Conservation (phyloP, 345 rosid genomes). For the Camelina neglecta region DNA sequence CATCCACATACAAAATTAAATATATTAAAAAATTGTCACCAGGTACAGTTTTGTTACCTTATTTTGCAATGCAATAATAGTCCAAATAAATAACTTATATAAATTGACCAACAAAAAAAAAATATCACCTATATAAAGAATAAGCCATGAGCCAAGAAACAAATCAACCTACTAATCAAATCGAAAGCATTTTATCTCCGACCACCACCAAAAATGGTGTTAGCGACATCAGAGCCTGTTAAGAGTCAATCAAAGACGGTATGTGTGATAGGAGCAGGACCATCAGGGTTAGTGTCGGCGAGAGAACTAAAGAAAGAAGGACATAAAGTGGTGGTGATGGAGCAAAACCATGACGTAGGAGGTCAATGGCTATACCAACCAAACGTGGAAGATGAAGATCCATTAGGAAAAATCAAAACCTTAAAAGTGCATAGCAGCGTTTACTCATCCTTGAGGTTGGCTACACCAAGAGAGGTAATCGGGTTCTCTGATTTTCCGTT, state of each 20-base stretch:
- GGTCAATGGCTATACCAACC: conserved; percentile 89
- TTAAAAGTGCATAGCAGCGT: conserved; percentile 77
- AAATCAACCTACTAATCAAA: neutral
- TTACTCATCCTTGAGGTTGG: conserved; percentile 69
- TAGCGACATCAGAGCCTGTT: conserved; percentile 17
- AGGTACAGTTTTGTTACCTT: neutral
- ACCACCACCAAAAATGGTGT: conserved; percentile 21
- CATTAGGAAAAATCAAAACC: conserved; percentile 49
- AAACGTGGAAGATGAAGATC: conserved; percentile 60
- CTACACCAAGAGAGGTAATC: conserved; percentile 81
- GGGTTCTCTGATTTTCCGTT: conserved; percentile 90
- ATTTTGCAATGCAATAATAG: neutral
- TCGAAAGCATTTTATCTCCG: conserved; percentile 3
- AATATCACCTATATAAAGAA: neutral
- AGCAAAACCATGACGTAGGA: conserved; percentile 81
- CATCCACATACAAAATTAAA: no score
- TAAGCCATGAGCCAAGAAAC: neutral
- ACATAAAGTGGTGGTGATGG: conserved; percentile 66
- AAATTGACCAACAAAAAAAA: neutral
- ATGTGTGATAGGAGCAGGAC: conserved; percentile 92
- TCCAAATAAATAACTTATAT: neutral
- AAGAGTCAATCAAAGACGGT: conserved; percentile 47
- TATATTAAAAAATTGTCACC: neutral
- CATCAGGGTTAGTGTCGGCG: conserved; percentile 82
- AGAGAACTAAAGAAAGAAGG: conserved; percentile 87